Evolutionary conservation across 371 early-diverging fungal species (phyloP), one percentile per base, ranked within the genome.

Genomic region (Haplosporangium sp.): DNA sequence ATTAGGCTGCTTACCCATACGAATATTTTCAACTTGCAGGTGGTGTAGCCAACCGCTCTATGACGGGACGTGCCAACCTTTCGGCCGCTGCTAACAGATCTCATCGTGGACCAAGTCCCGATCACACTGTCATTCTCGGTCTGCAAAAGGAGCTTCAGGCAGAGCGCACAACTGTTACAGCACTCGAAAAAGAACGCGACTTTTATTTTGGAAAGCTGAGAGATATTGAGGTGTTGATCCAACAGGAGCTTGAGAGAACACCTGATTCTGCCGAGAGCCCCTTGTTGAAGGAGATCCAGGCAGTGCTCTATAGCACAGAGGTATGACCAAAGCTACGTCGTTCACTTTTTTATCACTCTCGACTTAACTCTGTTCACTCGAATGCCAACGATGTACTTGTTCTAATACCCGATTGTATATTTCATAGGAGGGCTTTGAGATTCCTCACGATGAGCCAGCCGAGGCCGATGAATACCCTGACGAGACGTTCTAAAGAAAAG

Each of bases 171-270:
- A 88, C 91, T n/a, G 90, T 96, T 42, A 94, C 94, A 59, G 95
- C 94, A 41, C 88, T 95, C 42, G 97, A 97, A 82, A 95, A 94
- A 83, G 98, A 98, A 80, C 90, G 98, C 41, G 98, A 98, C 73
- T 98, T 97, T 77, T 98, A 98, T 80, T 98, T 95, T 80, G 81
- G 85, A 50, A 97, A 97, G 83, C 83, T 98, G 65, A 85, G 98
- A 55, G 96, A 96, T 68, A 94, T 98, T 80, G 98, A 98, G 76
- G 89, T 97, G 21, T 83, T 92, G 58, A 89, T 96, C 9, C 98
- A 98, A 83, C 87, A 91, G 54, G 86, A 87, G 59, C 47, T 92
- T 37, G 90, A 92, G 60, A 64, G 69, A 12, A 82, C 73, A 37
- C 69, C 77, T 1, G 85, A 86, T 6, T 80, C 83, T 20, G 81